Evolutionary conservation across 805 yeast species (phyloP).

Genomic region (Saccharomycopsis sp.): DNA sequence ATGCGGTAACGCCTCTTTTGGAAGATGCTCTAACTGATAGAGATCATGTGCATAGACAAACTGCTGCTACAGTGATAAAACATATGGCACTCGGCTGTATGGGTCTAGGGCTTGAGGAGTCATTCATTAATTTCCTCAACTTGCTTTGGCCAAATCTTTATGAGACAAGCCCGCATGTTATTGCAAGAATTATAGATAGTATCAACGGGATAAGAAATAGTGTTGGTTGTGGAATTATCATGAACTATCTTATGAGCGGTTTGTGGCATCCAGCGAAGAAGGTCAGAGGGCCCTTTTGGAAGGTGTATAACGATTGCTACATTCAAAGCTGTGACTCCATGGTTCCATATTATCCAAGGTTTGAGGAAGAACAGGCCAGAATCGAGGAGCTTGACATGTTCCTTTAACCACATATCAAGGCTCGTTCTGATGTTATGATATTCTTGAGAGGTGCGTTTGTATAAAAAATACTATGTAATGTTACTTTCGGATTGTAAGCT

Average conservation of each 20-base stretch:
- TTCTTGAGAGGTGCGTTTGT: no score
- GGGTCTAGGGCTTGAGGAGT: slow-evolving; percentile 73
- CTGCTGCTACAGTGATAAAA: slow-evolving; percentile 81
- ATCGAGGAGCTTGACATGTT: slow-evolving; percentile 46
- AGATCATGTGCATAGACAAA: slow-evolving; percentile 90
- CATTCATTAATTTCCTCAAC: slow-evolving; percentile 76
- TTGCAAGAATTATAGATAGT: slow-evolving; percentile 71
- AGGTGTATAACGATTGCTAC: slow-evolving; percentile 67
- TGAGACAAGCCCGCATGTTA: slow-evolving; percentile 95
- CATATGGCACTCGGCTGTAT: slow-evolving; percentile 75
- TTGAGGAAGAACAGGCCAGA: slow-evolving; percentile 32
- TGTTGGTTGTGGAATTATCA: slow-evolving; percentile 66
- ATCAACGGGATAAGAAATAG: slow-evolving; percentile 65
- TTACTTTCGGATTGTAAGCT: no score
- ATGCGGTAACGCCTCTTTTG: slow-evolving; percentile 67
- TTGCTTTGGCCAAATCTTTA: slow-evolving; percentile 80
- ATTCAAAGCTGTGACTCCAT: slow-evolving; percentile 66
- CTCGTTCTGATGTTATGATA: no score
- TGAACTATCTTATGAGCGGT: slow-evolving; percentile 82
- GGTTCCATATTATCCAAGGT: slow-evolving; percentile 74
- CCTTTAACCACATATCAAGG: background rate
- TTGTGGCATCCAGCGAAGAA: slow-evolving; percentile 88
- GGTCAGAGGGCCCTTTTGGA: slow-evolving; percentile 85
- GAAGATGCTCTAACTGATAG: slow-evolving; percentile 89
- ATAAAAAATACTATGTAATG: no score